Evolutionary conservation across 1,284 basidiomycete species (phyloP), one percentile per base, ranked within the genome.

Genomic region (Heterobasidion irregulare): DNA sequence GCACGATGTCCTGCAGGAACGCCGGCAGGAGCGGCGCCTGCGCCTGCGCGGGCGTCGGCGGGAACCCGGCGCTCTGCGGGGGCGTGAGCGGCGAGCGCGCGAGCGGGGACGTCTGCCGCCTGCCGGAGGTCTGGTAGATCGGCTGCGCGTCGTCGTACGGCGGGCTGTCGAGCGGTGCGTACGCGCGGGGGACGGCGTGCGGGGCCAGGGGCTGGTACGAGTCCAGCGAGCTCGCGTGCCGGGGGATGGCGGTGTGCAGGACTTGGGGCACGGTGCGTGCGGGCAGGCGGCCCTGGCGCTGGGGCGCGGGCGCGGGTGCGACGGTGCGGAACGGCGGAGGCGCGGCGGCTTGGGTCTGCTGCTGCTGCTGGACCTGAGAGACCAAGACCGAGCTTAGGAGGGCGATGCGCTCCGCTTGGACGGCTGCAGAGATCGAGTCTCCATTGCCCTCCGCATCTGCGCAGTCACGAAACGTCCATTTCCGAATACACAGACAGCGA

Each of bases 361-460:
- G 47, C 16, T 15, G 18, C 32, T 18, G 47, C 16, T 15, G 32
- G 8, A 8, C 18, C 18, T 49, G 18, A 2, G 62, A 62, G 4
- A 77, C 68, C 49, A 89, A 77, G 43, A 88, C 82, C 54, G 81
- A 80, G 1, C 84, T 85, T 50, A 90, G 74, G 8, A 89, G 74
- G 19, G 85, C 82, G 61, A 91, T 88, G 52, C 88, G 82, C 65
- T 91, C 89, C n/a, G 85, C 82, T 66, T 91, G 88, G 53, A 90
- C 87, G 16, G 84, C 82, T 38, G 84, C 78, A 47, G 86, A 87
- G 61, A 91, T 88, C 5, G 87, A 89, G 67, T 91, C 88, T 6
- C 87, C 87, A 63, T 91, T 90, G 1, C 88, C 88, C 65, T 91
- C 88, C 6, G 88, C 88, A 62, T 90, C 87, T 89, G 64, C 12